Percentiles rank a stretch among this genome's conserved stretches.
Evolutionary conservation across 2,329 filamentous ascomycete genomes (phyloP).

Genomic region (Aspergillus fijiensis): DNA sequence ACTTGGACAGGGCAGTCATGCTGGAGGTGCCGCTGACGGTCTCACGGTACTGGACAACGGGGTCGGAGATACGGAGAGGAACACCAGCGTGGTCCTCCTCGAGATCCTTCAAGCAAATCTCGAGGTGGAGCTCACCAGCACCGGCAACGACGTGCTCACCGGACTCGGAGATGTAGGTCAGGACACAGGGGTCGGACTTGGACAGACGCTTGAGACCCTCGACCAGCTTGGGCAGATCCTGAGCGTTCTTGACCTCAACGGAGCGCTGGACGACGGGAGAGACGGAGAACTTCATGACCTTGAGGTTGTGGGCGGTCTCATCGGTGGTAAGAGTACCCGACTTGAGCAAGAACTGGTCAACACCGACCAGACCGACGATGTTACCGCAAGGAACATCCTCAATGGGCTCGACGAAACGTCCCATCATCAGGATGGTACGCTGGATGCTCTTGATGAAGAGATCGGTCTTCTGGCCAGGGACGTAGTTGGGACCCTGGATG

Average conservation of each 20-base stretch:
- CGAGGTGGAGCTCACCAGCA: slow-evolving; percentile 98
- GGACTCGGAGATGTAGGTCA: slow-evolving; percentile 83
- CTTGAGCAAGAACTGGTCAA: slow-evolving; percentile 99
- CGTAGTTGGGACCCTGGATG: slow-evolving; percentile 99
- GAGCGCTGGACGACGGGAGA: slow-evolving; percentile 98
- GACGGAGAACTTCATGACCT: slow-evolving; percentile 99
- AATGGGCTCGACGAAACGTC: slow-evolving; percentile 97
- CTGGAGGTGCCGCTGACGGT: slow-evolving; percentile 79
- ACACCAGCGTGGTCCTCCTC: slow-evolving; percentile 99
- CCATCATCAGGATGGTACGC: slow-evolving; percentile 99
- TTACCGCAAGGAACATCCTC: slow-evolving; percentile 99
- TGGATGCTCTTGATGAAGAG: slow-evolving; percentile 99
- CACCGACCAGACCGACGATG: slow-evolving; percentile 98
- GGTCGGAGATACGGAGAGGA: slow-evolving; percentile 95
- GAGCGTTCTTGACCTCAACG: slow-evolving; percentile 99
- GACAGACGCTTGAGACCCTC: slow-evolving; percentile 99
- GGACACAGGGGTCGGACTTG: slow-evolving; percentile 98
- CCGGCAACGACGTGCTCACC: slow-evolving; percentile 99
- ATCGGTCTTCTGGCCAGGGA: slow-evolving; percentile 97
- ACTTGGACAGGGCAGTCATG: slow-evolving; percentile 98
- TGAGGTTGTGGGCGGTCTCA: slow-evolving; percentile 98
- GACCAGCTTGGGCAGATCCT: slow-evolving; percentile 98
- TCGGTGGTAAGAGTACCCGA: slow-evolving; percentile 98
- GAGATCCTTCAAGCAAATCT: slow-evolving; percentile 99
- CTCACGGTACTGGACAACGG: slow-evolving; percentile 98